phyloP scores from a whole-genome alignment of 352 stramenopile genomes.

The Phytophthora fragariaefolia region DNA sequence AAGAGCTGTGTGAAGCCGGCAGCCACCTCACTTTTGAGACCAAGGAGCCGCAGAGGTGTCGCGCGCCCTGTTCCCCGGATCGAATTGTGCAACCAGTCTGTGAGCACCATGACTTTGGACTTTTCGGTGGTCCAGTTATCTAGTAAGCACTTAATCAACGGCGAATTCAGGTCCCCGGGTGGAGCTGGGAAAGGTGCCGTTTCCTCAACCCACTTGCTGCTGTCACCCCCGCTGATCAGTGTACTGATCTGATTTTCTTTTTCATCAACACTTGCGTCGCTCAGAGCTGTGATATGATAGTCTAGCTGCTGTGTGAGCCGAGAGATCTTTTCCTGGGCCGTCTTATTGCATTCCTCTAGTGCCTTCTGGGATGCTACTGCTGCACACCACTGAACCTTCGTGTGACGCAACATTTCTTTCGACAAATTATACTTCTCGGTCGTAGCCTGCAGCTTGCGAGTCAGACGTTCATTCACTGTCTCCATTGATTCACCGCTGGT shows the following conservation, averaged over 20 bases:
- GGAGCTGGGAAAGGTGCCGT: slow-evolving; percentile 59
- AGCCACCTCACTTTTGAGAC: slow-evolving; percentile 58
- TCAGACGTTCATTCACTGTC: slow-evolving; percentile 39
- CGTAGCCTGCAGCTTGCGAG: slow-evolving; percentile 45
- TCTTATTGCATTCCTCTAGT: slow-evolving; percentile 61
- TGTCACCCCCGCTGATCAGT: slow-evolving; percentile 36
- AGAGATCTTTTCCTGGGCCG: slow-evolving; percentile 57
- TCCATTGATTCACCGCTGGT: slow-evolving; percentile 35
- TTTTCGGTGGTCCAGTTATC: slow-evolving; percentile 77
- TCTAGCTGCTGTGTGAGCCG: slow-evolving; percentile 56
- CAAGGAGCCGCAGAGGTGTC: slow-evolving; percentile 48
- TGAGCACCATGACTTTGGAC: slow-evolving; percentile 57
- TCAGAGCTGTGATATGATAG: slow-evolving; percentile 45
- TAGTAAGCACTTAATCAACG: slow-evolving; percentile 66
- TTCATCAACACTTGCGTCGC: slow-evolving; percentile 21
- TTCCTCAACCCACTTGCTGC: slow-evolving; percentile 58
- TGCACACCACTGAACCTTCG: slow-evolving; percentile 69
- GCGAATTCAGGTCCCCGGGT: slow-evolving; percentile 70
- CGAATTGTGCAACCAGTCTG: slow-evolving; percentile 70
- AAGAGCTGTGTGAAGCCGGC: slow-evolving; percentile 71
- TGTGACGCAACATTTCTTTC: slow-evolving; percentile 65
- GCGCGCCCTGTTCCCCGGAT: slow-evolving; percentile 57
- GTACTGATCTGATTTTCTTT: slow-evolving; percentile 29
- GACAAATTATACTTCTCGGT: slow-evolving; percentile 56
- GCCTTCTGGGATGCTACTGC: slow-evolving; percentile 71